Conservation (phyloP, 164 flowering plant genomes). For the Umbilicus rupestris region DNA sequence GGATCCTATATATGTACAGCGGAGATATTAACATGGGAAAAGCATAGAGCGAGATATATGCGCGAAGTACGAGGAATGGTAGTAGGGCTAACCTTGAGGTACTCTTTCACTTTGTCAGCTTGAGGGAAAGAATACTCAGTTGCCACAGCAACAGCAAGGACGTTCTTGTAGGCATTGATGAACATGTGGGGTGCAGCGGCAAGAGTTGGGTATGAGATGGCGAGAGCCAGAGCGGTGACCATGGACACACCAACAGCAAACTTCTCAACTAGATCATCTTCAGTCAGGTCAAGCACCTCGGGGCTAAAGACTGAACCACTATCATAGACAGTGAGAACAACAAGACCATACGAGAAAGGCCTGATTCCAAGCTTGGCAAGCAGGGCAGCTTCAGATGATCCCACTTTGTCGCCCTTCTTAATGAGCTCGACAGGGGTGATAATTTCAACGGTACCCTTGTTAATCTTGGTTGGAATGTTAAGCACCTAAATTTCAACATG, state of each 20-base stretch:
- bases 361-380: conserved; percentile 54
- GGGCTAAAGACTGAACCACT: conserved; percentile 58
- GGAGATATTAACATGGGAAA: neutral
- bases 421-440: conserved; percentile 59
- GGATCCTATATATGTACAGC: conserved; percentile 41
- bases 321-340: conserved; percentile 42
- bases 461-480: conserved; percentile 62
- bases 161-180: conserved; percentile 61
- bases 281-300: conserved; percentile 54
- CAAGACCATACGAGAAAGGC: conserved; percentile 58
- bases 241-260: conserved; percentile 47
- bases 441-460: conserved; percentile 72
- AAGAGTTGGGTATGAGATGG: conserved; percentile 53
- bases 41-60: neutral
- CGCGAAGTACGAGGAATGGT: neutral
- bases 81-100: conserved; percentile 24
- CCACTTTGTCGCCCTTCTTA: conserved; percentile 66
- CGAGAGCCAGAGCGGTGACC: conserved; percentile 40
- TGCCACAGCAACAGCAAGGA: conserved; percentile 43
- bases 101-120: conserved; percentile 60
- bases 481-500: conserved; percentile 29
- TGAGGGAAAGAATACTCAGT: conserved; percentile 57
- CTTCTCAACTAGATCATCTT: conserved; percentile 45
- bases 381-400: conserved; percentile 59
- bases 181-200: conserved; percentile 76